Base-by-base conservation (phyloP, 352 stramenopile genomes). In the Phytophthora tubulina region DNA sequence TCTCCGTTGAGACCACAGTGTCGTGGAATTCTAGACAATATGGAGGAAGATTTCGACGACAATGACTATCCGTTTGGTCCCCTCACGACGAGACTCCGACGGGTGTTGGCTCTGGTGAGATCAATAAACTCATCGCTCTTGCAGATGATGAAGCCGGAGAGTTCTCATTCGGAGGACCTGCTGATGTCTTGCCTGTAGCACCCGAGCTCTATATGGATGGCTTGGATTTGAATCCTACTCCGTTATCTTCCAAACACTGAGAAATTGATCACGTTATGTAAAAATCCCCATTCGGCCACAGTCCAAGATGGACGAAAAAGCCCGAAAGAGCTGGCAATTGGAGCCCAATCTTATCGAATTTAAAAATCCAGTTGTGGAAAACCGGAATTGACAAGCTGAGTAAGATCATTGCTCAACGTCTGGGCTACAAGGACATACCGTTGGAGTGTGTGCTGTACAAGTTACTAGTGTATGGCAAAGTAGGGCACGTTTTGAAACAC, bases 391-490 rank as follows among this genome's bases (percentile, higher is more conserved):
- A 63, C 21, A 49, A 56, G 6, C 21, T 75, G 38, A 63, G 39
- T 9, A 32, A 62, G 11, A 32, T 49, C 6, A 42, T 70, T 14
- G 62, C 54, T 9, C 9, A 45, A 13, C 55, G 56, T 3, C 49
- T 76, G 1, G 69, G 63, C 0, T 76, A 72, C 44, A 49, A 62
- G 27, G 56, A 36, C 4, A 49, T 76, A 27, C 42, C 56, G 14
- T 36, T 76, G 8, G 14, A 59, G 27, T 72, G 73, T 52, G 17
- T 41, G 11, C 51, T 67, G 38, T 85, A 86, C 73, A 88, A 90
- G 67, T 27, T 90, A 46, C 58, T 88, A 30, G 51, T 88, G 35
- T 88, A 87, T n/a, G 79, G 74, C n/a, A 31, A 56, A 21, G 17
- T 64, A 21, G 79, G 70, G 13, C 80, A 86, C 50, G 86, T 85